Evolutionary conservation across 1,284 basidiomycete genomes (phyloP).

Genomic region (Blastosporella zonata): DNA sequence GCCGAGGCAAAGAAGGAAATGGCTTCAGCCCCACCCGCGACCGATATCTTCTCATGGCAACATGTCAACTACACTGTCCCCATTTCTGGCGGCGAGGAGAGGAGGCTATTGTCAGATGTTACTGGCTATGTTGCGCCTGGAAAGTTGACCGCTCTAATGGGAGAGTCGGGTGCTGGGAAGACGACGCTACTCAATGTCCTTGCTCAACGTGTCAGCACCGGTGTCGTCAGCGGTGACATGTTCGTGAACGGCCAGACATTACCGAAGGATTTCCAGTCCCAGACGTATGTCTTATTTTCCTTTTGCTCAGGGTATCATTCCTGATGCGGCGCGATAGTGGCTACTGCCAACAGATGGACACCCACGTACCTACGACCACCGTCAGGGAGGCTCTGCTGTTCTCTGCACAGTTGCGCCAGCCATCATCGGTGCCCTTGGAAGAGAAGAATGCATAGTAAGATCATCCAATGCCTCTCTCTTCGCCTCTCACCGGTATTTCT

Average conservation of each 20-base stretch:
- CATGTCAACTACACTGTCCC: slow-evolving; percentile 62
- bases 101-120: slow-evolving; percentile 67
- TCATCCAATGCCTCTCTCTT: neutral
- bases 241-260: slow-evolving; percentile 74
- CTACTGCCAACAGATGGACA: slow-evolving; percentile 79
- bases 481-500: neutral
- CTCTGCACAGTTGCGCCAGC: slow-evolving; percentile 79
- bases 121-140: slow-evolving; percentile 81
- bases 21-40: slow-evolving; percentile 22
- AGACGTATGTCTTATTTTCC: slow-evolving; percentile 42
- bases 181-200: slow-evolving; percentile 57
- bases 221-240: slow-evolving; percentile 74
- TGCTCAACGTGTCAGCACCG: slow-evolving; percentile 69
- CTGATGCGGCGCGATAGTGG: slow-evolving; percentile 33
- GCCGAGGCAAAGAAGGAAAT: slow-evolving; percentile 18
- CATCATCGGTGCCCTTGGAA: slow-evolving; percentile 53
- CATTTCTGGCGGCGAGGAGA: slow-evolving; percentile 40
- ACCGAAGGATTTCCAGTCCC: slow-evolving; percentile 71
- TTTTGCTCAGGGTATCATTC: neutral
- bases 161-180: slow-evolving; percentile 68
- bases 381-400: slow-evolving; percentile 85
- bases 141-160: slow-evolving; percentile 68
- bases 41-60: slow-evolving; percentile 57
- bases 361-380: slow-evolving; percentile 62
- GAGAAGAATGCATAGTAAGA: slow-evolving; percentile 67